Base-by-base conservation (phyloP, 1,284 basidiomycete species). In the Ceraceosorus guamensis region DNA sequence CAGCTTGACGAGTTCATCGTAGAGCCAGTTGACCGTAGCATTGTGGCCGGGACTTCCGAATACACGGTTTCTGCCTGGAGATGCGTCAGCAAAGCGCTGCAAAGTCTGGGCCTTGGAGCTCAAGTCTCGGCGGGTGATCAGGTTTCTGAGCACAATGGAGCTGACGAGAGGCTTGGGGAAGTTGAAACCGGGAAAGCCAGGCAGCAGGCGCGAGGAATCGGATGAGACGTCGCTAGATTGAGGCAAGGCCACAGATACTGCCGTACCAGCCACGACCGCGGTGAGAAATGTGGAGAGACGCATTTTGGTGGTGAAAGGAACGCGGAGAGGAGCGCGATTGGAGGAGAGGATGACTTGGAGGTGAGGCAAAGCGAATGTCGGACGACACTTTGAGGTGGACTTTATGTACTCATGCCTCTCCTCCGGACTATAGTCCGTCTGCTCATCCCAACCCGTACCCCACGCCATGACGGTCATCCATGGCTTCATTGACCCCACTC, bases 1-100 rank as follows among this genome's bases (percentile, higher is more conserved):
- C 1, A 47, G 16, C 6, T 46, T 54, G 49, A 46, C 34, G 8
- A 62, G 46, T 46, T 62, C 55, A 6, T 44, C 45, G 4, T 50
- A 18, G 53, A 62, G 56, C 52, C 55, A 62, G 5, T 53, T 48
- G 52, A 62, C 49, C 31, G 61, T 59, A 14, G 55, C 57, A 18
- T 57, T 59, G 61, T 62, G 61, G 2, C 61, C 61, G 7, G 55
- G 55, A 6, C 56, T 57, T 46, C 56, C 61, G 51, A 62, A 62
- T 39, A 57, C 61, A 14, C 61, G 57, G 50, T 62, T 59, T 3
- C 39, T 16, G 50, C 61, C 56, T 24, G 24, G 24, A 34, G 56
- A 52, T 35, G 13, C 5, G 31, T 54, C 55, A 34, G 57, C 52
- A 16, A 59, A 62, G 16, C 57, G 57, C 31, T 62, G 57, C 8